Evolutionary conservation across 164 flowering plant genomes (phyloP).

Genomic region (Buxus sempervirens): DNA sequence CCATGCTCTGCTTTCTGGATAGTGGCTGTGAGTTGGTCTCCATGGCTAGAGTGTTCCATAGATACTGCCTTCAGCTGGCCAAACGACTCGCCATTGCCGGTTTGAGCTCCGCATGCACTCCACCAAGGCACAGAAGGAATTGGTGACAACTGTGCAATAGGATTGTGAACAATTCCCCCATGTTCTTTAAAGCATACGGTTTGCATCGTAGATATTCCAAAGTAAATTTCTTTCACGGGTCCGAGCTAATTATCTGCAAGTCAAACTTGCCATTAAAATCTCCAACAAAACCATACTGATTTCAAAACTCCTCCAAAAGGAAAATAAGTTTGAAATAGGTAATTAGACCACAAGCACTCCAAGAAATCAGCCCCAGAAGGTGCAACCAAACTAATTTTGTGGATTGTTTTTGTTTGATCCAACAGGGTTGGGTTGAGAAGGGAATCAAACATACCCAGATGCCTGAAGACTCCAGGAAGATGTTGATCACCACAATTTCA

Average conservation of each 20-base stretch:
- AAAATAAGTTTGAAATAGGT: neutral
- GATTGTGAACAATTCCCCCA: constrained; percentile 32
- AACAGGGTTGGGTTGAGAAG: no score
- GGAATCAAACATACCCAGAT: no score
- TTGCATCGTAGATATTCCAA: constrained; percentile 24
- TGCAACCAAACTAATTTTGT: neutral
- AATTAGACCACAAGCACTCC: neutral
- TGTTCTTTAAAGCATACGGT: constrained; percentile 46
- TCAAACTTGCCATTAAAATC: no score
- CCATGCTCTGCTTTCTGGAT: constrained; percentile 15
- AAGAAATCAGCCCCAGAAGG: neutral
- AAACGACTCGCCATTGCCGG: constrained; percentile 32
- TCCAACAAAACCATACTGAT: neutral
- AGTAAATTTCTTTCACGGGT: neutral
- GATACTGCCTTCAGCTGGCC: constrained; percentile 30
- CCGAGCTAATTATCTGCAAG: constrained; percentile 1
- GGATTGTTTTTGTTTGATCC: no score
- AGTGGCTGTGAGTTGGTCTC: constrained; percentile 20
- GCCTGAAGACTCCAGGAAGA: no score
- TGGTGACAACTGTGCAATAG: constrained; percentile 37
- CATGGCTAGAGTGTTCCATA: constrained; percentile 22
- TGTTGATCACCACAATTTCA: neutral
- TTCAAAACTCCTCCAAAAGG: neutral
- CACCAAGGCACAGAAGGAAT: constrained; percentile 37
- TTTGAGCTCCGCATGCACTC: constrained; percentile 42